These are phyloP conservation scores for Neurospora sublineolata DNA, from an alignment of 495 filamentous ascomycete species.

Conservation along the genomic window DNA sequence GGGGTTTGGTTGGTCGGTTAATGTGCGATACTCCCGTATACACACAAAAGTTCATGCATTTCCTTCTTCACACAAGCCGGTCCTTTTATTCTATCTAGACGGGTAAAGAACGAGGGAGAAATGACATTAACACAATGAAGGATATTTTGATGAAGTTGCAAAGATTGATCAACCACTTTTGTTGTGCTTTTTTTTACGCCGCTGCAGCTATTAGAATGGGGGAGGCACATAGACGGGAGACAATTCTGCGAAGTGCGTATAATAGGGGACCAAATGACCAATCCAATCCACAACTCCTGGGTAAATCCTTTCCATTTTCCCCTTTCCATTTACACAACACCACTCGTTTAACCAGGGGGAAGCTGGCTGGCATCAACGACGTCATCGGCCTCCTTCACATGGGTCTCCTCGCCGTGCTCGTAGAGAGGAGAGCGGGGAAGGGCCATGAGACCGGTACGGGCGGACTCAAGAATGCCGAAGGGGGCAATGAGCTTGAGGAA, in stretches of 20 bases:
- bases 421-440: constrained; percentile 84
- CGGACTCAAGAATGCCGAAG: constrained; percentile 95
- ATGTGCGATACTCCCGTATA: not conserved
- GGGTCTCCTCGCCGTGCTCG: constrained; percentile 55
- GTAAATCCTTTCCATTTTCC: not conserved
- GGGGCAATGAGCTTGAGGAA: constrained; percentile 92
- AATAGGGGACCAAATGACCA: constrained; percentile 4
- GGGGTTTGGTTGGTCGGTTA: not conserved
- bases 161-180: not conserved
- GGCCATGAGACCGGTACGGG: constrained; percentile 90
- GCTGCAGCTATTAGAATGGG: not conserved
- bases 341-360: constrained; percentile 64
- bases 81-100: not conserved
- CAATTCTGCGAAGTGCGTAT: not conserved
- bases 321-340: constrained; percentile 1
- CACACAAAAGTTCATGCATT: not conserved
- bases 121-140: not conserved
- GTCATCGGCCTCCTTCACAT: constrained; percentile 78
- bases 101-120: not conserved
- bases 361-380: constrained; percentile 88
- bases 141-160: not conserved
- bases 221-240: not conserved
- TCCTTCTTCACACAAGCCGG: not conserved
- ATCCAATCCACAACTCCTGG: not conserved
- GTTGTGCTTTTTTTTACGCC: not conserved